Base-by-base conservation (phyloP, 2,329 filamentous ascomycete genomes). In the Arthrobotrys musiformis region DNA sequence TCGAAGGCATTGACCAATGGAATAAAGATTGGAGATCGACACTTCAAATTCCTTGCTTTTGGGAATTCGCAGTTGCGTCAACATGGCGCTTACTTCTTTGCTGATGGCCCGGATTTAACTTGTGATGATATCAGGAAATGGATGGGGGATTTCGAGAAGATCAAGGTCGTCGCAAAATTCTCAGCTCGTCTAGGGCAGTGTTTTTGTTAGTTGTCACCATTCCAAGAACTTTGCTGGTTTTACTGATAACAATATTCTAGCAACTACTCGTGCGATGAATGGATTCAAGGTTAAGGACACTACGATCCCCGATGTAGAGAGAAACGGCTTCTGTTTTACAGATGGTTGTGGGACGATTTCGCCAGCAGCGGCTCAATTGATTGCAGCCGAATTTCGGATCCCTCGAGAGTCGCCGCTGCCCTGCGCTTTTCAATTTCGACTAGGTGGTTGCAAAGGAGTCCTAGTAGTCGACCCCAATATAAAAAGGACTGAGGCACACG, bases 331-430 rank as follows among this genome's bases (percentile, higher is more conserved):
- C 81, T 91, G 86, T 76, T 99, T 98, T 82, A 95, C 92, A 0
- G 95, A 99, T 81, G 95, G 95, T 0, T 92, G 98, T 2, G 95
- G 95, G 0, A 96, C 93, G 82, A 93, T 99, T n/a, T 97, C 94
- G 0, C 84, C 84, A 0, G 90, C 92, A 74, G 85, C 97, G 22
- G 92, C 93, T 0, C 85, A 89, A 28, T 88, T 95, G 84, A 89
- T 96, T 50, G 88, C 90, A 7, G 85, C 88, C 13, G 91, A 95
- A 79, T 88, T 96, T 77, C 87, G 87, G 0, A 82, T 93, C 30
- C 84, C 86, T 19, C 86, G 86, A 11, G 83, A 87, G 1, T 84
- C 86, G 1, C 84, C 87, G 3, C 85, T 89, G 4, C 94, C 95
- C 0, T 97, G 93, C 0, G 91, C 92, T 0, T 94, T 92, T 79